A percentile compares a stretch with the other conserved stretches of the same genome.
phyloP scores from a whole-genome alignment of 441 rosid species.

The Arabidopsis hybrid region DNA sequence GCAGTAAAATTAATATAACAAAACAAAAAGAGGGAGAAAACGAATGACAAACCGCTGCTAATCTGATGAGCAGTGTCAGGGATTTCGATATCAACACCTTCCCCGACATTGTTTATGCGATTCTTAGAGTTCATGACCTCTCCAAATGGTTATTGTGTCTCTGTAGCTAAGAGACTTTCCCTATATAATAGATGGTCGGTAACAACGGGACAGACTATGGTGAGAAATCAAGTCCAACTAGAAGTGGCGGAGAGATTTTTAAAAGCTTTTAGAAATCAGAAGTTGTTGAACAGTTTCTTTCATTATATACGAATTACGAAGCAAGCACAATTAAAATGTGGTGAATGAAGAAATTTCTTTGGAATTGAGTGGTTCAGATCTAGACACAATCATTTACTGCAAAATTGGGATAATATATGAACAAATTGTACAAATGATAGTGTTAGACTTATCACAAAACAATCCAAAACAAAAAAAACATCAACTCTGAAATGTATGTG shows the following conservation, averaged over 20 bases:
- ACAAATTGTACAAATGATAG: neutral
- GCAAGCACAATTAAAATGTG: no score
- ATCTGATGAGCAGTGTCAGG: slow-evolving; percentile 8
- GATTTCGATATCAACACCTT: neutral
- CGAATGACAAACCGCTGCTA: neutral
- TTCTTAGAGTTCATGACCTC: neutral
- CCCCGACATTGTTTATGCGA: neutral
- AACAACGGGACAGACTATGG: no score
- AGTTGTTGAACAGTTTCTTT: no score
- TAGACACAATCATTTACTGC: neutral
- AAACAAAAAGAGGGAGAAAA: neutral
- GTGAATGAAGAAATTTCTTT: no score
- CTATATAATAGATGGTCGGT: no score
- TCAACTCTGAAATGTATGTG: neutral
- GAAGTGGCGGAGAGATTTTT: no score
- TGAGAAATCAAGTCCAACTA: no score
- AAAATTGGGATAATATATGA: neutral
- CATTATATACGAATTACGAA: no score
- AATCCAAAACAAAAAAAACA: neutral
- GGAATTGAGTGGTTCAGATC: neutral
- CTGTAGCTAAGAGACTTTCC: neutral
- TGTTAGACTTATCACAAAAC: neutral
- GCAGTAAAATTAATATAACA: no score
- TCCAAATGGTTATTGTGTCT: neutral
- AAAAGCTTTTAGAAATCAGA: no score